phyloP scores from a whole-genome alignment of 352 stramenopile species.

The Globisporangium camurandrum region DNA sequence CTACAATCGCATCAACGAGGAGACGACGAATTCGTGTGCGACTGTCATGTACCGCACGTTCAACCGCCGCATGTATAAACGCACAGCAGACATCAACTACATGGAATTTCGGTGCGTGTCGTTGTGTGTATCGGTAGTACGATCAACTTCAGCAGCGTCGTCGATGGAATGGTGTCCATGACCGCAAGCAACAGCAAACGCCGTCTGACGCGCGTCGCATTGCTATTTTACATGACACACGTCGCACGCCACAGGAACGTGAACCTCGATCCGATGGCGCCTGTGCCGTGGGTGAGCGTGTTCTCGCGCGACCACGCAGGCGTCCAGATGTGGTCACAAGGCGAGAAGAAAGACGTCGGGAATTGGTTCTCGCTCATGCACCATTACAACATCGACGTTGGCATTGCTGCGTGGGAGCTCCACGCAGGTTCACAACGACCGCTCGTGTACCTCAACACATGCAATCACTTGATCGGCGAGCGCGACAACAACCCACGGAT shows the following conservation, averaged over 20 bases:
- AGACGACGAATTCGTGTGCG: slow-evolving; percentile 67
- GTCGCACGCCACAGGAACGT: slow-evolving; percentile 32
- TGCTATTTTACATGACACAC: no score
- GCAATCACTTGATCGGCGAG: slow-evolving; percentile 87
- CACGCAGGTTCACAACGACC: slow-evolving; percentile 38
- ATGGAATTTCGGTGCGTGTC: slow-evolving; percentile 65
- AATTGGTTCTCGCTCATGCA: slow-evolving; percentile 89
- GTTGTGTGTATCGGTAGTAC: no score
- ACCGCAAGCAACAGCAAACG: no score
- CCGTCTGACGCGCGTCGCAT: no score
- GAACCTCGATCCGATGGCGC: slow-evolving; percentile 35
- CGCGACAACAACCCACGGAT: slow-evolving; percentile 72
- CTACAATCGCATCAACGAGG: slow-evolving; percentile 71
- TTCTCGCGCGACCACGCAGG: slow-evolving; percentile 72
- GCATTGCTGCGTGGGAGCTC: slow-evolving; percentile 37
- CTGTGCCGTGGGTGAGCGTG: slow-evolving; percentile 49
- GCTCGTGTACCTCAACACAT: slow-evolving; percentile 83
- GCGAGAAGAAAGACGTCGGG: slow-evolving; percentile 72
- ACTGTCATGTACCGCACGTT: slow-evolving; percentile 81
- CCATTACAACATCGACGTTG: slow-evolving; percentile 65
- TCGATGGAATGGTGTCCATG: no score
- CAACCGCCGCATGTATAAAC: slow-evolving; percentile 81
- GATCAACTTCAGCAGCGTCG: no score
- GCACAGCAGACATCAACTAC: slow-evolving; percentile 87
- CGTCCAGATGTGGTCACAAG: slow-evolving; percentile 75